Conservation (phyloP, 108 stramenopile species). For the Cyclotella baltica region DNA sequence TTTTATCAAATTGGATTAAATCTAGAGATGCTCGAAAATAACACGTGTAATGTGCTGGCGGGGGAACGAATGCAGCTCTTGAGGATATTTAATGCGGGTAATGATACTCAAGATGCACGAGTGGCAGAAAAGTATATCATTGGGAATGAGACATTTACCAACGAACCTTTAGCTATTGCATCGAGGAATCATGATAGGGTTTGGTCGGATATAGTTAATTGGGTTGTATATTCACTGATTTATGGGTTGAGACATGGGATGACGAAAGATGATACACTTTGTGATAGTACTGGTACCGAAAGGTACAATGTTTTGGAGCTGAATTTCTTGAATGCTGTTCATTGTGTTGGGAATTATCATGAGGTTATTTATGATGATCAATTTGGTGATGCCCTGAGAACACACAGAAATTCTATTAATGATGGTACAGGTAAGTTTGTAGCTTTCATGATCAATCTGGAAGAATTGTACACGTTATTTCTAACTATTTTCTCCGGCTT, state of each 20-base stretch:
- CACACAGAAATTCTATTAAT: slow-evolving; percentile 53
- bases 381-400: slow-evolving; percentile 20
- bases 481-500: neutral
- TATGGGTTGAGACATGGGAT: slow-evolving; percentile 49
- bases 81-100: neutral
- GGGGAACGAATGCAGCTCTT: neutral
- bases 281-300: neutral
- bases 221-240: slow-evolving; percentile 53
- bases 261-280: slow-evolving; percentile 11
- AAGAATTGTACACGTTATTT: neutral
- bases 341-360: slow-evolving; percentile 57
- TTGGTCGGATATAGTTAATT: slow-evolving; percentile 51
- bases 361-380: slow-evolving; percentile 42
- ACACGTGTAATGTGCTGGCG: slow-evolving; percentile 21
- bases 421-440: slow-evolving; percentile 33
- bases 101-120: neutral
- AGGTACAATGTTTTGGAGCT: neutral
- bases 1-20: neutral
- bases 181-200: slow-evolving; percentile 11
- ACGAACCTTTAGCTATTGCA: slow-evolving; percentile 15
- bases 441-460: neutral
- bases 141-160: slow-evolving; percentile 15
- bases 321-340: slow-evolving; percentile 36
- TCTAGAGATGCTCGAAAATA: slow-evolving; percentile 13
- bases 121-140: neutral